These are phyloP conservation scores for Yarrowia keelungensis DNA, from an alignment of 805 yeast species.

Conservation along the genomic window DNA sequence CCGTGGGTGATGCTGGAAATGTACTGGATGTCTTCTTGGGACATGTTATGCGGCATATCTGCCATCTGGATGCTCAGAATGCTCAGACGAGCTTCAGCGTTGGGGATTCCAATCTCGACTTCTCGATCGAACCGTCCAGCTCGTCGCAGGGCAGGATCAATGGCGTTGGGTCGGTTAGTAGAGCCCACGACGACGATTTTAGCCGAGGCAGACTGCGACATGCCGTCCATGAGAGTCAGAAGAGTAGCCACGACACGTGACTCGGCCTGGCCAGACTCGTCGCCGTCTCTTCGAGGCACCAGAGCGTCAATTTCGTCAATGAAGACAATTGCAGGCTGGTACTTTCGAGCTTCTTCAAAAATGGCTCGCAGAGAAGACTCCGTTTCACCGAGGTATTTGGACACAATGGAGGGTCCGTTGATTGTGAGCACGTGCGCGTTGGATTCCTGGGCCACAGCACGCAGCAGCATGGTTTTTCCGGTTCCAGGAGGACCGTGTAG, in stretches of 20 bases:
- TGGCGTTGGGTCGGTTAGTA: slow-evolving; percentile 84
- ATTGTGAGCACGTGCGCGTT: slow-evolving; percentile 85
- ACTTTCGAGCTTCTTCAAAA: slow-evolving; percentile 83
- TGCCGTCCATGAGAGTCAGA: slow-evolving; percentile 95
- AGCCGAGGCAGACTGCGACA: slow-evolving; percentile 93
- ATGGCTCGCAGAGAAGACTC: slow-evolving; percentile 82
- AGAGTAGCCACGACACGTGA: slow-evolving; percentile 89
- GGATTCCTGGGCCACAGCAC: slow-evolving; percentile 76
- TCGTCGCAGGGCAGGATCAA: slow-evolving; percentile 85
- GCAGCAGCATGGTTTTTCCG: slow-evolving; percentile 88
- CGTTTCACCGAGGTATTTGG: slow-evolving; percentile 93
- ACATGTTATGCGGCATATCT: slow-evolving; percentile 64
- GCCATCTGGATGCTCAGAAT: slow-evolving; percentile 70
- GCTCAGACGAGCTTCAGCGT: slow-evolving; percentile 93
- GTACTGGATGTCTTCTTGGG: slow-evolving; percentile 60
- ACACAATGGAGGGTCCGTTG: slow-evolving; percentile 89
- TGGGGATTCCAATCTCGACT: slow-evolving; percentile 92
- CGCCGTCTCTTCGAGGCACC: slow-evolving; percentile 82
- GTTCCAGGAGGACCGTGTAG: slow-evolving; percentile 98
- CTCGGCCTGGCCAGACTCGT: slow-evolving; percentile 90
- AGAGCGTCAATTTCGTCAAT: slow-evolving; percentile 94
- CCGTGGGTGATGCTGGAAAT: slow-evolving; percentile 89
- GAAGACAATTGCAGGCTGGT: slow-evolving; percentile 85
- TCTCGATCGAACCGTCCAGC: slow-evolving; percentile 87
- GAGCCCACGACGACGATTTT: slow-evolving; percentile 98